These are phyloP conservation scores for Solanum pimpinellifolium DNA, from an alignment of 257 asterid genomes.

Conservation along the genomic window DNA sequence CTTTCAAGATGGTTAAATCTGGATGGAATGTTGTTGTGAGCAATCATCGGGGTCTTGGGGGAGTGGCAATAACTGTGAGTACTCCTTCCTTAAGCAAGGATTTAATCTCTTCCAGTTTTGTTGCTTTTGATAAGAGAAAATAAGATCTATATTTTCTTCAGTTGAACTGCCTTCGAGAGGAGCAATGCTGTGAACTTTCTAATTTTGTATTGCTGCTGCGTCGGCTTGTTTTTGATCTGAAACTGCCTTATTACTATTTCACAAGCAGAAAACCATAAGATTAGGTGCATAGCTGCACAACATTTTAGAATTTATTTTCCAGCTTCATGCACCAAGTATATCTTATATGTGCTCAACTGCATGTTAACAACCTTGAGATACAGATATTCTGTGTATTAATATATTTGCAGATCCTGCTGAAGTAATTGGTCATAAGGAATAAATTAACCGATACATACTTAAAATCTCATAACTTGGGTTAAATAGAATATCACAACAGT, in stretches of 20 bases:
- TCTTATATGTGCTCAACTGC: neutral
- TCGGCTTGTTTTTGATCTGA: neutral
- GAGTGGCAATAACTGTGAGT: conserved; percentile 85
- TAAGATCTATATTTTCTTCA: neutral
- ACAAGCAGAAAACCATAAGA: neutral
- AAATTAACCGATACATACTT: neutral
- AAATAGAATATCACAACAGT: neutral
- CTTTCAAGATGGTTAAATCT: conserved; percentile 45
- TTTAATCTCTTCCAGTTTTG: neutral
- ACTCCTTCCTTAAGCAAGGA: neutral
- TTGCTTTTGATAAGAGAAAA: neutral
- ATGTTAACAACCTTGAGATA: neutral
- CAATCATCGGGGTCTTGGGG: conserved; percentile 95
- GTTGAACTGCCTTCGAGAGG: neutral
- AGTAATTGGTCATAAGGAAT: neutral
- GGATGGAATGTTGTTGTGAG: conserved; percentile 80
- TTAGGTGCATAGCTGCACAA: neutral
- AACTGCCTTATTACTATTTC: neutral
- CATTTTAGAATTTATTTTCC: neutral
- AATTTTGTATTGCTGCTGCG: neutral
- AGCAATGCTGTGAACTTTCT: neutral
- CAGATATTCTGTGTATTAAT: neutral
- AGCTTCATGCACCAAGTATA: neutral
- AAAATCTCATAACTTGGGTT: neutral
- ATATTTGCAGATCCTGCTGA: neutral